Evolutionary conservation across 2,329 filamentous ascomycete species (phyloP), one percentile per base, ranked within the genome.

Genomic region (Penicillium psychrosexuale): DNA sequence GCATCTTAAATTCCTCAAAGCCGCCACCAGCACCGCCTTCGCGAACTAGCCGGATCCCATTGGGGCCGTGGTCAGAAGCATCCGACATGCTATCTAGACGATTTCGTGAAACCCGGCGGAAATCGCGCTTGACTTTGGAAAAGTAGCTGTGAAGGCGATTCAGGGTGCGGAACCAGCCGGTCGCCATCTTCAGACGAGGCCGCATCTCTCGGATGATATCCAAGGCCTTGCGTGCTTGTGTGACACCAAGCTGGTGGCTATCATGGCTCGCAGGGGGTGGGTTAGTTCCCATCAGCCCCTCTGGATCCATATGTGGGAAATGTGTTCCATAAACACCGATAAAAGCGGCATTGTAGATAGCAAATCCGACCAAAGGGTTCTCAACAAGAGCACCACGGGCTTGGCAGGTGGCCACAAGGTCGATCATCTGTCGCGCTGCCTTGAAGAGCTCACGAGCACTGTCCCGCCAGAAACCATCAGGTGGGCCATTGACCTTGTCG

Each of bases 231-330:
- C 74, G 69, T 15, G 69, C 64, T 50, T 75, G 71, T 15, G 60
- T 56, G 30, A 69, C 68, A 11, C 71, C 71, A n/a, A 55, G 55
- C 37, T 67, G 66, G 15, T 66, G 61, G 37, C 66, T 63, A 47
- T 69, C 64, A 34, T 65, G 63, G 27, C 58, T 56, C 5, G 64
- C 54, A 3, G 63, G 62, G 5, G 61, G 61, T 3, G 65, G 60
- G 31, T 68, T 70, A 1, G 64, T 55, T 5, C 76, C 75, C 63
- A 83, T 68, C 52, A 75, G 75, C 9, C 77, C 76, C 8, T 81
- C 75, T 0, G 77, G 74, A 55, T 84, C 82, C 80, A 84, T 82
- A 62, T 79, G 77, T 1, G 77, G 76, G 55, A 83, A 84, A 61
- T 81, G 79, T 33, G 77, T 74, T 31, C 77, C 79, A 63, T 84